Evolutionary conservation across 2,329 filamentous ascomycete genomes (phyloP).

Genomic region (Ambrosiella xylebori): DNA sequence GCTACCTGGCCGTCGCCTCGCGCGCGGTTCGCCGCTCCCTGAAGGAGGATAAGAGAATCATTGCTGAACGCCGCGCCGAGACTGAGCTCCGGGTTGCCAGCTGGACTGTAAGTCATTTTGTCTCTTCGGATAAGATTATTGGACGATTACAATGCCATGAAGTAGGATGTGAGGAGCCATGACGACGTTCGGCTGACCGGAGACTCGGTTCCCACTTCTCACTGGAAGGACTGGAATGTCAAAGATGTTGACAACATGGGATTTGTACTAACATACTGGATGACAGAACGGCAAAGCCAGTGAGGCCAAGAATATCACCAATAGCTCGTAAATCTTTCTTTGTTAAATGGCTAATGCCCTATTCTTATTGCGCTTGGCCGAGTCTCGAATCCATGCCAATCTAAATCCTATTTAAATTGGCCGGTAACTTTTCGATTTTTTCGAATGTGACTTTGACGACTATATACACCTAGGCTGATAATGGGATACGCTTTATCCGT

Average conservation of each 20-base stretch:
- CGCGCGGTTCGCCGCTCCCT: constrained; percentile 90
- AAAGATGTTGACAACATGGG: not conserved
- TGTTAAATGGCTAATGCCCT: not conserved
- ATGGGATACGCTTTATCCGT: no score
- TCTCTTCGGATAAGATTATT: constrained; percentile 11
- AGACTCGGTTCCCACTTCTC: not conserved
- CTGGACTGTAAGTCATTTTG: constrained; percentile 62
- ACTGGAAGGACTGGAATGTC: no score
- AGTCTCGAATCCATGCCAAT: not conserved
- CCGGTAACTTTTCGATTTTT: not conserved
- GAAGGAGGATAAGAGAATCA: constrained; percentile 83
- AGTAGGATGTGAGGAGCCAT: not conserved
- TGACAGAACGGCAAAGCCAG: constrained; percentile 76
- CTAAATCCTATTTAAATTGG: not conserved
- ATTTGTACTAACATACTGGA: not conserved
- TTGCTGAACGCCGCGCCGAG: constrained; percentile 76
- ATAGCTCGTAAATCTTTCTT: constrained; percentile 19
- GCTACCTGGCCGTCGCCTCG: constrained; percentile 89
- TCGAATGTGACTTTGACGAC: not conserved
- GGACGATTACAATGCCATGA: not conserved
- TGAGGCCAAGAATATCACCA: constrained; percentile 51
- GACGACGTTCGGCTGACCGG: not conserved
- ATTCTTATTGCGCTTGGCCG: not conserved
- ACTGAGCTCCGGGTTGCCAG: constrained; percentile 80
- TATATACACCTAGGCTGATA: no score